A percentile compares a stretch with the other conserved stretches of the same genome.
These are phyloP conservation scores for Sicyos edulis DNA, from an alignment of 306 rosid species.

Conservation along the genomic window DNA sequence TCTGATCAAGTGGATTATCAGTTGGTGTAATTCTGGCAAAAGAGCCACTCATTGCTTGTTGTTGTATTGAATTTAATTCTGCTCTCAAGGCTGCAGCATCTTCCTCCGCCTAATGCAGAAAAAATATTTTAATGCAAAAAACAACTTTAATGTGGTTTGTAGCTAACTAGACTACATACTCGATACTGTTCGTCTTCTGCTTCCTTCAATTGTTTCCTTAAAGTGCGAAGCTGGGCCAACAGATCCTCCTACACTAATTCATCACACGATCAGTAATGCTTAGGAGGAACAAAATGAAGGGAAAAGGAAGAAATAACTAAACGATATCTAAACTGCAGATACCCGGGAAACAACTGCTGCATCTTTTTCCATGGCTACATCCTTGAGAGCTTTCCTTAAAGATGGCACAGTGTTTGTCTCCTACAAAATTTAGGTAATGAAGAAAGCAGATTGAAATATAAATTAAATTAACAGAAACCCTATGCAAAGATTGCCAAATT, in stretches of 20 bases:
- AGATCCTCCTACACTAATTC: conserved; percentile 71
- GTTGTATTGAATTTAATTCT: conserved; percentile 73
- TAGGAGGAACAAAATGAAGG: conserved; percentile 8
- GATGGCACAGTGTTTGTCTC: conserved; percentile 73
- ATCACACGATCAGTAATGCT: conserved; percentile 9
- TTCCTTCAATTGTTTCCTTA: conserved; percentile 78
- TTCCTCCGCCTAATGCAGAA: conserved; percentile 83
- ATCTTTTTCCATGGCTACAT: conserved; percentile 97
- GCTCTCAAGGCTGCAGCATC: conserved; percentile 92
- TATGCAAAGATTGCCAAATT: not conserved
- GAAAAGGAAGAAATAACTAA: conserved; percentile 7
- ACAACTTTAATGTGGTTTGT: not conserved
- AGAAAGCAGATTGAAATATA: not conserved
- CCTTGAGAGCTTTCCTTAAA: conserved; percentile 79
- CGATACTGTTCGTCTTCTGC: conserved; percentile 97
- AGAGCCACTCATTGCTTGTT: conserved; percentile 65
- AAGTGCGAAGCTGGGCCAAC: conserved; percentile 71
- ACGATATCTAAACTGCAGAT: conserved; percentile 18
- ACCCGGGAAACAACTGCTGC: conserved; percentile 91
- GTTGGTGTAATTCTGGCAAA: conserved; percentile 38
- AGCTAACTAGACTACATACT: conserved; percentile 48
- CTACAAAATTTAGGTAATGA: conserved; percentile 31
- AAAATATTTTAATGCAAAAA: conserved; percentile 23
- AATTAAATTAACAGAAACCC: not conserved
- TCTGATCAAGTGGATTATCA: conserved; percentile 53